Evolutionary conservation across 2,329 filamentous ascomycete genomes (phyloP).

Genomic region (Juglanconis oblonga): DNA sequence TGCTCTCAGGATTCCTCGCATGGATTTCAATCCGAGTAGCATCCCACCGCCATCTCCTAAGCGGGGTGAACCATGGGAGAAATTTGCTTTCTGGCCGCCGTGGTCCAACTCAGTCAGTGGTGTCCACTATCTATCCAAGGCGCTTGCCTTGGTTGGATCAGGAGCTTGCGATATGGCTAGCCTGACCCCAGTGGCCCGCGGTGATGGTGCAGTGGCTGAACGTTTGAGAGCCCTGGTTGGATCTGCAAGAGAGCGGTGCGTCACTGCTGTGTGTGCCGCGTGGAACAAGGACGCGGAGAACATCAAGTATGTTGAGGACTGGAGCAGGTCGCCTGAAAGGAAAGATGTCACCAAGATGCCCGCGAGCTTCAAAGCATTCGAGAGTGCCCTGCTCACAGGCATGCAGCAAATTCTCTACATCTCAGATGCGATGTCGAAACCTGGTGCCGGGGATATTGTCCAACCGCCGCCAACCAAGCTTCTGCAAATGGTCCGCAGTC

Average conservation of each 20-base stretch:
- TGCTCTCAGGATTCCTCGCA: slow-evolving; percentile 66
- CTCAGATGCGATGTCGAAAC: slow-evolving; percentile 75
- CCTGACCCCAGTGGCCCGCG: slow-evolving; percentile 61
- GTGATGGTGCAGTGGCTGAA: slow-evolving; percentile 60
- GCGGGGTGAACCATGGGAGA: slow-evolving; percentile 84
- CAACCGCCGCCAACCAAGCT: slow-evolving; percentile 82
- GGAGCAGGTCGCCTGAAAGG: slow-evolving; percentile 78
- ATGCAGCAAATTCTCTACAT: slow-evolving; percentile 97
- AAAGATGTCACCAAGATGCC: slow-evolving; percentile 92
- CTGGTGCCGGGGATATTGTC: slow-evolving; percentile 73
- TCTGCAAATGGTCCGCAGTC: slow-evolving; percentile 82
- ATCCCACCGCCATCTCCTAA: slow-evolving; percentile 74
- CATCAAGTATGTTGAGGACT: slow-evolving; percentile 89
- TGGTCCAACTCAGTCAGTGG: slow-evolving; percentile 88
- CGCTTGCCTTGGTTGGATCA: slow-evolving; percentile 78
- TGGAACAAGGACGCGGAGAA: slow-evolving; percentile 95
- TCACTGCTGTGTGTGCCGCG: slow-evolving; percentile 79
- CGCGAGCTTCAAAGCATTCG: slow-evolving; percentile 78
- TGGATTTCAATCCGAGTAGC: slow-evolving; percentile 76
- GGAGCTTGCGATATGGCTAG: slow-evolving; percentile 83
- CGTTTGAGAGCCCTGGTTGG: slow-evolving; percentile 73
- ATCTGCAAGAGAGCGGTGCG: slow-evolving; percentile 76
- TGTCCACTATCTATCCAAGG: slow-evolving; percentile 83
- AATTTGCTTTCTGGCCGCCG: slow-evolving; percentile 94
- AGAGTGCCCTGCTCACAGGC: slow-evolving; percentile 74